Percentiles rank a stretch among this genome's conserved stretches.
phyloP scores from a whole-genome alignment of 768 basidiomycete species.

The Mycena metata region DNA sequence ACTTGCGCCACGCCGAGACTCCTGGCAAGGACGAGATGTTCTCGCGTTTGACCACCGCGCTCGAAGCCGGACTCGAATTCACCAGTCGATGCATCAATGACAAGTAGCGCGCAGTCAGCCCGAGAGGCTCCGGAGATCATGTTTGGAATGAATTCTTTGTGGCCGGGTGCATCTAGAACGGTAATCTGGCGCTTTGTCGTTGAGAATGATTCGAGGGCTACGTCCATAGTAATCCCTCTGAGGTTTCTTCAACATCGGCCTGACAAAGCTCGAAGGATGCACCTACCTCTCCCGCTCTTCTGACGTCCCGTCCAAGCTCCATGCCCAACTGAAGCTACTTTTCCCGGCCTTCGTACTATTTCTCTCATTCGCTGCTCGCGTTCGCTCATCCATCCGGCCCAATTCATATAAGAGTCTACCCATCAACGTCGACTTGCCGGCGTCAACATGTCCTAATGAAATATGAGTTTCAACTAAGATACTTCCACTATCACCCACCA shows the following conservation, averaged over 20 bases:
- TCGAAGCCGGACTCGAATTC: slow-evolving; percentile 98
- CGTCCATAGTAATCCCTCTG: slow-evolving; percentile 98
- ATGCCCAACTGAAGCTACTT: slow-evolving; percentile 97
- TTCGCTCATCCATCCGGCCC: slow-evolving; percentile 89
- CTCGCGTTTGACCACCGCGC: slow-evolving; percentile 93
- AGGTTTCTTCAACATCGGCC: slow-evolving; percentile 19
- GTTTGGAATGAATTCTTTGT: slow-evolving; percentile 98
- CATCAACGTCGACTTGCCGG: slow-evolving; percentile 98
- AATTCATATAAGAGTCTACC: slow-evolving; percentile 94
- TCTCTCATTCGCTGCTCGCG: slow-evolving; percentile 85
- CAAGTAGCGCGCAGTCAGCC: slow-evolving; percentile 94
- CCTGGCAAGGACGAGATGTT: slow-evolving; percentile 92
- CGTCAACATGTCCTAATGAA: slow-evolving; percentile 92
- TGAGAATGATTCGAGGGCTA: slow-evolving; percentile 83
- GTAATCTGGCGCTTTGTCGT: slow-evolving; percentile 87
- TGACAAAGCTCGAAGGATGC: background rate
- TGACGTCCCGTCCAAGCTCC: slow-evolving; percentile 93
- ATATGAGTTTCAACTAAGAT: background rate
- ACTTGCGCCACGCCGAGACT: slow-evolving; percentile 94
- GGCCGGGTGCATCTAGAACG: slow-evolving; percentile 97
- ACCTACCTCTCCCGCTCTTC: slow-evolving; percentile 94
- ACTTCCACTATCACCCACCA: slow-evolving; percentile 62
- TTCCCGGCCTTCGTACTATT: slow-evolving; percentile 93
- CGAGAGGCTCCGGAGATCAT: slow-evolving; percentile 99
- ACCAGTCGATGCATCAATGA: slow-evolving; percentile 90